phyloP scores from a whole-genome alignment of 208 protist species.

The Naegleria gruberi region DNA sequence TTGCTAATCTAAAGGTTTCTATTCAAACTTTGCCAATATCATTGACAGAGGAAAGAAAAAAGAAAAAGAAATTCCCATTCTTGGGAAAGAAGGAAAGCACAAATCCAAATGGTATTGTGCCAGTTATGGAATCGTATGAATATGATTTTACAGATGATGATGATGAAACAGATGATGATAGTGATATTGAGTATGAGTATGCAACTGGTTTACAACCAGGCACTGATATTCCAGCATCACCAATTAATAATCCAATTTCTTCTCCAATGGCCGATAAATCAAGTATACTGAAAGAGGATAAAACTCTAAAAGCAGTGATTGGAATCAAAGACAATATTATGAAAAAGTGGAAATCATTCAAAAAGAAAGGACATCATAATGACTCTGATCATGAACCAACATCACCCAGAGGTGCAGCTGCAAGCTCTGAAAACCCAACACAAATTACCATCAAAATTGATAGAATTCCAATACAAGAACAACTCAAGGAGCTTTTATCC shows the following conservation, averaged over 20 bases:
- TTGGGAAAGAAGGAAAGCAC: not conserved
- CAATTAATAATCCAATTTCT: not conserved
- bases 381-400: not conserved
- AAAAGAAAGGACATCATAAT: not conserved
- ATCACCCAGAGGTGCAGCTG: not conserved
- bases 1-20: not conserved
- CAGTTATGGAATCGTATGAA: not conserved
- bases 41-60: not conserved
- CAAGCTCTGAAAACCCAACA: not conserved
- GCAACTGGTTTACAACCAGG: not conserved
- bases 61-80: not conserved
- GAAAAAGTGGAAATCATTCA: not conserved
- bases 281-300: not conserved
- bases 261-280: not conserved
- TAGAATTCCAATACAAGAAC: not conserved
- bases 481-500: not conserved
- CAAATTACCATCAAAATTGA: not conserved
- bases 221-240: not conserved
- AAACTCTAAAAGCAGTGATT: not conserved
- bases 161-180: not conserved
- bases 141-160: not conserved
- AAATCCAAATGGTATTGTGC: not conserved
- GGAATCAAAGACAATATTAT: not conserved
- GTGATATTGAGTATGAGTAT: not conserved
- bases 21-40: not conserved